Evolutionary conservation across 352 stramenopile genomes (phyloP).

Genomic region (Nothophytophthora sp.): DNA sequence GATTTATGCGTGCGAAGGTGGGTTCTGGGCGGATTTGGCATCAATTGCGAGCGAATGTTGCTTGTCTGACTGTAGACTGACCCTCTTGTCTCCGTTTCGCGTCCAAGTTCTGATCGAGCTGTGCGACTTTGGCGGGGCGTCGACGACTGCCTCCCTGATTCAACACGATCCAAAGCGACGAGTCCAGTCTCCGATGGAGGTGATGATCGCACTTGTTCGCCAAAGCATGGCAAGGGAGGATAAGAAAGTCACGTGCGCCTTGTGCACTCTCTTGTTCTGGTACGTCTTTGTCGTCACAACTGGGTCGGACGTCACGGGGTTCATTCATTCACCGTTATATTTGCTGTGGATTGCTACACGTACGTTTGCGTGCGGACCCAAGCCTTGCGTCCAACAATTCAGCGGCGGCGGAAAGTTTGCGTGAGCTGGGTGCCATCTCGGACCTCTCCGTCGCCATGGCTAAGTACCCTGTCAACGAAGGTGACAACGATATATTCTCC

Average conservation of each 20-base stretch:
- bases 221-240: conserved; percentile 64
- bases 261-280: conserved; percentile 67
- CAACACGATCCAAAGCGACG: conserved; percentile 20
- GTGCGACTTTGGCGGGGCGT: conserved; percentile 51
- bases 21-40: not conserved
- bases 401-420: conserved; percentile 38
- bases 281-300: conserved; percentile 28
- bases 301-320: not conserved
- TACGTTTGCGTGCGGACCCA: not conserved
- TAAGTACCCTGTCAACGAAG: conserved; percentile 72
- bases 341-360: too few species aligned
- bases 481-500: conserved; percentile 11
- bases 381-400: conserved; percentile 57
- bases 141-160: conserved; percentile 36
- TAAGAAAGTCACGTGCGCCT: conserved; percentile 73
- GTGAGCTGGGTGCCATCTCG: conserved; percentile 53
- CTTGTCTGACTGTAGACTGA: not conserved
- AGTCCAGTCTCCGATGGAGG: conserved; percentile 35
- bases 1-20: conserved; percentile 80
- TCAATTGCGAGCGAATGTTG: not conserved
- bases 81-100: not conserved
- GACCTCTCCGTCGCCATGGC: conserved; percentile 75
- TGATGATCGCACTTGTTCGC: conserved; percentile 48
- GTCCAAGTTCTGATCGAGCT: conserved; percentile 59
- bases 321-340: not conserved